A percentile compares a stretch with the other conserved stretches of the same genome.
Conservation (phyloP, 805 yeast genomes). For the Alloascoidea hylecoeti region DNA sequence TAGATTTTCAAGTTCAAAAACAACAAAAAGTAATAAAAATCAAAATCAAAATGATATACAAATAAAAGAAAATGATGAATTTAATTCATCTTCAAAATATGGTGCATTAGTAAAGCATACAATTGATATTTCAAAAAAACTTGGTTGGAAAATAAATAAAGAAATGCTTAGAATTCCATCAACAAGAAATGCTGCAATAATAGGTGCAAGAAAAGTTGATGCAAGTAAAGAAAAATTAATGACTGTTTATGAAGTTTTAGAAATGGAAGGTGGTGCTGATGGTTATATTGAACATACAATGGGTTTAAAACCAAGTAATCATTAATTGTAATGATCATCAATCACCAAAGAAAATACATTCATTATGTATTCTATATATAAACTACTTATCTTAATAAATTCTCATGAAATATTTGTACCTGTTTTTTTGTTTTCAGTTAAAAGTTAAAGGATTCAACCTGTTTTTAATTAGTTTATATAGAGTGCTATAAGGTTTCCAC, state of each 20-base stretch:
- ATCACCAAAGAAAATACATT: no score
- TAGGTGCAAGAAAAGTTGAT: conserved; percentile 39
- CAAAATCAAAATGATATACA: conserved; percentile 3
- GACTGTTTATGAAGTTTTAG: conserved; percentile 41
- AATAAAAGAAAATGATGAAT: conserved; percentile 6
- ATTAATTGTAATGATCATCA: no score
- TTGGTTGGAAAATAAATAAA: conserved; percentile 77
- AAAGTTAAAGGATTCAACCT: no score
- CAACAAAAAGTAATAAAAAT: not conserved
- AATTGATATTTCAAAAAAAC: conserved; percentile 44
- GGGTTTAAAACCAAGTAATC: conserved; percentile 27
- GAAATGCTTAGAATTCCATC: conserved; percentile 91
- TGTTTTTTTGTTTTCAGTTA: no score
- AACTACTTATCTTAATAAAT: no score
- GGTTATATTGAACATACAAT: conserved; percentile 81
- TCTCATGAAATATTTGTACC: no score
- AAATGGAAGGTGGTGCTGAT: conserved; percentile 77
- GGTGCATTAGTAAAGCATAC: conserved; percentile 81
- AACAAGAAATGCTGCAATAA: conserved; percentile 82
- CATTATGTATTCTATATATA: no score
- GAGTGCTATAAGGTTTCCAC: no score
- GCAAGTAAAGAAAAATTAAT: conserved; percentile 16
- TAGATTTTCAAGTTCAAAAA: conserved; percentile 28
- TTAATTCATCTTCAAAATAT: conserved; percentile 46
- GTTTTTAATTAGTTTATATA: no score